A percentile compares a stretch with the other conserved stretches of the same genome.
These are phyloP conservation scores for Chlorella variabilis DNA, from an alignment of 163 green algal genomes.

Conservation along the genomic window DNA sequence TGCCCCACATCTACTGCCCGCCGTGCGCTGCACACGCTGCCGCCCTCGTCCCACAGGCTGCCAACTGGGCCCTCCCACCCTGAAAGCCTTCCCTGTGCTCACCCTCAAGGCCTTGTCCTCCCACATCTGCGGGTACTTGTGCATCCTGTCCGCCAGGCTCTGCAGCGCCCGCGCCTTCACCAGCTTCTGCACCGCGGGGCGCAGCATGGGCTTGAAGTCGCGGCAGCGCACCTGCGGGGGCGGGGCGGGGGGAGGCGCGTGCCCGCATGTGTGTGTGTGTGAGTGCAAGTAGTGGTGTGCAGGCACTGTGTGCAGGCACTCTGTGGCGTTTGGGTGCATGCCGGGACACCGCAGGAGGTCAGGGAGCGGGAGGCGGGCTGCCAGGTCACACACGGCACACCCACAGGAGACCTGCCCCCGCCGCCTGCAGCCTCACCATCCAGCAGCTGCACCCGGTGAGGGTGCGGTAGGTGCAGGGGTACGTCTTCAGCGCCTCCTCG, in stretches of 20 bases:
- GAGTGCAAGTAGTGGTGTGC: no score
- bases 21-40: background rate
- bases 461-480: constrained; percentile 43
- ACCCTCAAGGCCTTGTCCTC: background rate
- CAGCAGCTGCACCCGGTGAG: constrained; percentile 33
- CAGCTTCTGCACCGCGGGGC: background rate
- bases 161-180: constrained; percentile 35
- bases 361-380: no score
- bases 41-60: background rate
- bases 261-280: background rate
- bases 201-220: constrained; percentile 33
- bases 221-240: constrained; percentile 21
- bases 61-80: background rate
- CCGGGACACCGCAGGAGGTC: no score
- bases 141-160: background rate
- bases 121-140: constrained; percentile 7
- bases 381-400: no score
- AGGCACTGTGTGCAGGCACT: no score
- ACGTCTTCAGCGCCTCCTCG: constrained; percentile 15
- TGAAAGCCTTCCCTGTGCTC: background rate
- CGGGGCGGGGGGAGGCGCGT: background rate
- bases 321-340: no score
- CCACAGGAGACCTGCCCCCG: background rate
- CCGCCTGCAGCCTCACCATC: constrained; percentile 38
- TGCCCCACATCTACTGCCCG: background rate